These are phyloP conservation scores for Jimgerdemannia flammicorona DNA, from an alignment of 192 early-diverging fungal genomes.

Conservation along the genomic window DNA sequence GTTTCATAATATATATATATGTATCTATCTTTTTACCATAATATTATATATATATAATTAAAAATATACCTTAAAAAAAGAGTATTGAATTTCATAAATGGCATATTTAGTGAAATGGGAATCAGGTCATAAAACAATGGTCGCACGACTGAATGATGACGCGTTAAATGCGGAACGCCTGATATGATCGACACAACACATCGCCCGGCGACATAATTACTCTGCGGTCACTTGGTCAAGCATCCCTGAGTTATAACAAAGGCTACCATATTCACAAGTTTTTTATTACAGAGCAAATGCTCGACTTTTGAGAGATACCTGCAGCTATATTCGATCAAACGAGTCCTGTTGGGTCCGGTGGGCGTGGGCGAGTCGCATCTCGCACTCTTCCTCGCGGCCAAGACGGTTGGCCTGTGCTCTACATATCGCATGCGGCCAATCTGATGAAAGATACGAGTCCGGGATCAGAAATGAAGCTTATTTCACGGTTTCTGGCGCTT, in stretches of 20 bases:
- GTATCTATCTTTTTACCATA: too few species aligned
- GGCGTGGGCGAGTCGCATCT: conserved; percentile 24
- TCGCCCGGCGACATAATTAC: conserved; percentile 5
- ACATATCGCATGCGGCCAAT: conserved; percentile 23
- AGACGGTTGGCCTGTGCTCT: conserved; percentile 23
- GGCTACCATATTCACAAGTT: conserved; percentile 5
- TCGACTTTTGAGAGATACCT: conserved; percentile 17
- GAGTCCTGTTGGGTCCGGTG: conserved; percentile 26
- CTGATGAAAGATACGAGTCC: conserved; percentile 2
- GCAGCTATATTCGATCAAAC: conserved; percentile 4
- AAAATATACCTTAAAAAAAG: too few species aligned
- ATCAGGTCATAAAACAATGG: too few species aligned
- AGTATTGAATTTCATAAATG: too few species aligned
- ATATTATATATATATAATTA: too few species aligned
- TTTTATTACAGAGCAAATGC: conserved; percentile 27
- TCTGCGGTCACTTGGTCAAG: conserved; percentile 4
- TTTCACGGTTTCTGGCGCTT: conserved; percentile 16
- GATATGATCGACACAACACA: too few species aligned
- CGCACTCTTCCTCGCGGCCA: conserved; percentile 23
- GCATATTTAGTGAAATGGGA: too few species aligned
- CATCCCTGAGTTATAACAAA: conserved; percentile 4
- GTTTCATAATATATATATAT: too few species aligned
- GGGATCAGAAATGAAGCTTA: neutral
- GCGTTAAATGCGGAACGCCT: too few species aligned
- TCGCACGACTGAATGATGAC: too few species aligned